Evolutionary conservation across 805 yeast genomes (phyloP).

Genomic region (Monosporozyma siamensis): DNA sequence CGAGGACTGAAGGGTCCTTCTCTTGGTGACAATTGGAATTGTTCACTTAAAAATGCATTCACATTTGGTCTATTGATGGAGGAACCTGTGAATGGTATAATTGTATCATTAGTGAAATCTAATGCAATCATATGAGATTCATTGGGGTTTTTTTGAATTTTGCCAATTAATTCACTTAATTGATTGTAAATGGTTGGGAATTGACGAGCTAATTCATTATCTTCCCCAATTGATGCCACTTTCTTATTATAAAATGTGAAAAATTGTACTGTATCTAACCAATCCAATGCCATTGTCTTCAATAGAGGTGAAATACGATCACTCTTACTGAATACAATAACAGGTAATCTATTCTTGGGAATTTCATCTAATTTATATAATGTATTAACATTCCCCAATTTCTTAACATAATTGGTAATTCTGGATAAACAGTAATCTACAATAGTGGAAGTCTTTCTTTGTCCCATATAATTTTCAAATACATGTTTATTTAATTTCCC

Average conservation of each 20-base stretch:
- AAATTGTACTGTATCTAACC: conserved; percentile 41
- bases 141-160: conserved; percentile 8
- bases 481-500: conserved; percentile 32
- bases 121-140: conserved; percentile 13
- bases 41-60: conserved; percentile 16
- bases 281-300: conserved; percentile 65
- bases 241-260: conserved; percentile 33
- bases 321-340: conserved; percentile 46
- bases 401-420: conserved; percentile 57
- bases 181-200: conserved; percentile 21
- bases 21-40: conserved; percentile 16
- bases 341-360: conserved; percentile 20
- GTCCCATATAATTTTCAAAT: conserved; percentile 52
- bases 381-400: conserved; percentile 32
- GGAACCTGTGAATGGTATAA: conserved; percentile 13
- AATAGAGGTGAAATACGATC: conserved; percentile 43
- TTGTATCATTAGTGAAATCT: conserved; percentile 14
- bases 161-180: conserved; percentile 9
- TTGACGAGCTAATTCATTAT: too few relatives aligned
- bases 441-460: conserved; percentile 47
- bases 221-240: conserved; percentile 14
- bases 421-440: conserved; percentile 46
- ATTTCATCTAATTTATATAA: conserved; percentile 20
- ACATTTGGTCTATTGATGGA: conserved; percentile 19
- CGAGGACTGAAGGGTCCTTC: conserved; percentile 29